Evolutionary conservation across 306 rosid genomes (phyloP).

Genomic region (Carpinus fangiana): DNA sequence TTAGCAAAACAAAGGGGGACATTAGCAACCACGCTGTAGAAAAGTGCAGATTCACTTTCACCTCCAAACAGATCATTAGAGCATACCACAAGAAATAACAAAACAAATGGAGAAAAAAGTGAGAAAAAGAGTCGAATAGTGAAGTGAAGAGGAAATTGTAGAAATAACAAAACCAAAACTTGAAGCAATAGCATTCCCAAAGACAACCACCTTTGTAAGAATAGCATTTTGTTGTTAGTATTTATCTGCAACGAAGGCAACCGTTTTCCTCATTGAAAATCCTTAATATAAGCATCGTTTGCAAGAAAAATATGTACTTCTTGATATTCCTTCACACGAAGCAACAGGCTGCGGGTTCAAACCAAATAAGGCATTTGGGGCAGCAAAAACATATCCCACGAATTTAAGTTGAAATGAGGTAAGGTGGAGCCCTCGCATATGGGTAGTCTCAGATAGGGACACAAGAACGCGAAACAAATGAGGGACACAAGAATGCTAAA

Average conservation of each 20-base stretch:
- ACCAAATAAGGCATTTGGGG: constrained; percentile 4
- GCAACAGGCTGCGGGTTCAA: not conserved
- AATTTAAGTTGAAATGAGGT: not conserved
- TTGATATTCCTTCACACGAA: not conserved
- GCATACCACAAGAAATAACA: not conserved
- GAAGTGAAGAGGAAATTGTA: not conserved
- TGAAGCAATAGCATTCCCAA: not conserved
- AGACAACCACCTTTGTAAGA: not conserved
- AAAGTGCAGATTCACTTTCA: constrained; percentile 1
- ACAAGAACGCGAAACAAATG: no score
- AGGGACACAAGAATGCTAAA: not conserved
- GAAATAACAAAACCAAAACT: not conserved
- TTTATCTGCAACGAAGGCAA: no score
- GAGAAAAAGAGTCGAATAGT: not conserved
- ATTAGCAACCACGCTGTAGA: not conserved
- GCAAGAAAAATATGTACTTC: not conserved
- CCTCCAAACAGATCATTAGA: not conserved
- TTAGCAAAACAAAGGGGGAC: not conserved
- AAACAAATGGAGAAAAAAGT: not conserved
- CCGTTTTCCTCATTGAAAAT: no score
- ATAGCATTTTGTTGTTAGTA: no score
- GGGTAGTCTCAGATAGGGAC: not conserved
- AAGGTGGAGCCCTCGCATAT: not conserved
- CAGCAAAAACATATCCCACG: constrained; percentile 17
- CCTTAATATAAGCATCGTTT: no score